Evolutionary conservation across 441 rosid species (phyloP), one percentile per base, ranked within the genome.

Genomic region (Aquilaria agallochum): DNA sequence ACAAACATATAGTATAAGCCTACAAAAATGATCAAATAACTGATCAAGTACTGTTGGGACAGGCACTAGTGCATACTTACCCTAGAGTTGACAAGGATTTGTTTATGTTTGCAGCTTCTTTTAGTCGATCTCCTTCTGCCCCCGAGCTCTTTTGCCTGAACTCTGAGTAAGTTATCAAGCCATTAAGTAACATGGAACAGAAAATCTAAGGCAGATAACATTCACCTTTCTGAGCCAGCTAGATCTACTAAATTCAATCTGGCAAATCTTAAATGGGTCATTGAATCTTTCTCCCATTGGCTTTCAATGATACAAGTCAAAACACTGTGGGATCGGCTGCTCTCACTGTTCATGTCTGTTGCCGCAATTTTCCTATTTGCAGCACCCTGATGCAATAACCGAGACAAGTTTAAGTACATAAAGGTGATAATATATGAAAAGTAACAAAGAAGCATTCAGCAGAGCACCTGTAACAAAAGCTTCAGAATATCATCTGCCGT

Each of bases 211-310:
- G 50, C 11, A 27, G 32, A 34, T 50, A 7, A 56, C 48, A 34
- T 15, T 64, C 85, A 93, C 98, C 98, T 93, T 71, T 93, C 98
- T 70, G 98, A 93, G 76, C 98, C 98, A 66, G 98, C 96, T 73
- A 93, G 80, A 71, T 93, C 98, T 31, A 93, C 98, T 70, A 93
- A 84, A 75, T 93, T 93, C 71, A 93, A 86, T 77, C 98, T 82
- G 63, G 97, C 91, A 78, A 87, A 93, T 80, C 98, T 85, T 53
- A 80, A 83, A 78, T 74, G 95, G 49, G 79, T 82, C 91, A 85
- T 74, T 60, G 96, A 87, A 75, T 88, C 97, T 72, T 75, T 88
- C 74, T 90, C 97, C 98, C 98, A 87, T 36, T 67, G 76, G 78
- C 98, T 88, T 74, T 93, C 97, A 59, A 93, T 81, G 59, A 83